Evolutionary conservation across 2,329 filamentous ascomycete species (phyloP).

Genomic region (Penicillium glabrum): DNA sequence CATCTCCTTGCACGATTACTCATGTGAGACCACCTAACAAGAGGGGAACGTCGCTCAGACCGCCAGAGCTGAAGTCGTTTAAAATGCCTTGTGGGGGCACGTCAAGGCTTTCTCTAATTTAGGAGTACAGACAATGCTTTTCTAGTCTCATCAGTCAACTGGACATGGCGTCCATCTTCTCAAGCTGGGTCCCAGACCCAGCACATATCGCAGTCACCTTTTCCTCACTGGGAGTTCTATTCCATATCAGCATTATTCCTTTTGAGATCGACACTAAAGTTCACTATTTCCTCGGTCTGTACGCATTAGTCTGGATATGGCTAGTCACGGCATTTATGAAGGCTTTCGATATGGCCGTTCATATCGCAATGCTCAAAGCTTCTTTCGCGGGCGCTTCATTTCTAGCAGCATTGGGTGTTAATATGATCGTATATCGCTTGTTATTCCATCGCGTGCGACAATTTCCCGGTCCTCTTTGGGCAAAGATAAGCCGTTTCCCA

Average conservation of each 20-base stretch:
- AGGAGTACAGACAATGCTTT: neutral
- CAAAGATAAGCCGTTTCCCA: slow-evolving; percentile 28
- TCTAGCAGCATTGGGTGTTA: neutral
- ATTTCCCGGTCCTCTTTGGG: slow-evolving; percentile 14
- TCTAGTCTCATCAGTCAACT: neutral
- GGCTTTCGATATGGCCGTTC: neutral
- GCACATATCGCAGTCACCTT: neutral
- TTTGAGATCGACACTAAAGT: neutral
- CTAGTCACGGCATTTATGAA: neutral
- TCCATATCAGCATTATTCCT: neutral
- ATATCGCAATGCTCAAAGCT: neutral
- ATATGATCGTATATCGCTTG: slow-evolving; percentile 7
- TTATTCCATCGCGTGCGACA: slow-evolving; percentile 20
- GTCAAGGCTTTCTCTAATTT: neutral
- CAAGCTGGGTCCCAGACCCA: neutral
- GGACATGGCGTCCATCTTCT: neutral
- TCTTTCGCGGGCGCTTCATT: neutral
- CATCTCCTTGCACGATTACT: neutral
- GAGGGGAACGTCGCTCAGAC: neutral
- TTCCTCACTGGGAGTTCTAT: neutral
- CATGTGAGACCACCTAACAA: neutral
- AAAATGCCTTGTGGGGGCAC: neutral
- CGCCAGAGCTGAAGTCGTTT: neutral
- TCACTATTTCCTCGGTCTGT: neutral
- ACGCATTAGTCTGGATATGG: neutral